Evolutionary conservation across 2,329 filamentous ascomycete genomes (phyloP).

Genomic region (Claviceps paspali): DNA sequence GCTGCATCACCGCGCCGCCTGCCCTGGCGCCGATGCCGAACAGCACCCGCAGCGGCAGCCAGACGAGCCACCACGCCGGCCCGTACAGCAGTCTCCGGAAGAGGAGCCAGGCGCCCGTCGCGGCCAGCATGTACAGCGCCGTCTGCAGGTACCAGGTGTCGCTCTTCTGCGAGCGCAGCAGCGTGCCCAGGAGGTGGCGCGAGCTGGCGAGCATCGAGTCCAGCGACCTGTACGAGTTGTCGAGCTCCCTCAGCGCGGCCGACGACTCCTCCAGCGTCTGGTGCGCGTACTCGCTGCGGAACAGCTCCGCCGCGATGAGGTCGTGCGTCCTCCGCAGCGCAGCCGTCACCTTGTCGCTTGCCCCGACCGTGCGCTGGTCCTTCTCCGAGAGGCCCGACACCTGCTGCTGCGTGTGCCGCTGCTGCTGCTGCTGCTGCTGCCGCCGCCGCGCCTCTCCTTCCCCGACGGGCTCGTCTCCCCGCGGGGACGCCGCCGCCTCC

Average conservation of each 20-base stretch:
- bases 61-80: conserved; percentile 77
- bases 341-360: conserved; percentile 70
- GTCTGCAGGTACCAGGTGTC: conserved; percentile 97
- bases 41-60: conserved; percentile 58
- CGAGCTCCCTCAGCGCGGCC: conserved; percentile 63
- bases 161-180: conserved; percentile 80
- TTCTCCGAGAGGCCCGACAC: conserved; percentile 40
- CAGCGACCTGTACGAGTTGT: conserved; percentile 66
- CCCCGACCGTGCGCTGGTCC: conserved; percentile 57
- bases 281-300: conserved; percentile 76
- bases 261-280: conserved; percentile 77
- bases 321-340: conserved; percentile 75
- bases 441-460: no score
- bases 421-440: conserved; percentile 17
- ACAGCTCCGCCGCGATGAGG: conserved; percentile 71
- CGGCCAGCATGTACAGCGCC: conserved; percentile 65
- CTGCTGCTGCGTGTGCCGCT: conserved; percentile 7
- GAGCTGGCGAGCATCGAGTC: conserved; percentile 64
- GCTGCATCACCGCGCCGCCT: conserved; percentile 32
- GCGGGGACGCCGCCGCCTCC: conserved; percentile 6
- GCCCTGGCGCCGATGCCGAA: conserved; percentile 44
- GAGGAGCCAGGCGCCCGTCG: conserved; percentile 69
- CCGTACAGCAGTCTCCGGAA: conserved; percentile 79
- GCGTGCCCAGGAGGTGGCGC: conserved; percentile 57
- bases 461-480: conserved; percentile 8